These are phyloP conservation scores for Malania oleifera DNA, from an alignment of 164 flowering plant species.

Conservation along the genomic window DNA sequence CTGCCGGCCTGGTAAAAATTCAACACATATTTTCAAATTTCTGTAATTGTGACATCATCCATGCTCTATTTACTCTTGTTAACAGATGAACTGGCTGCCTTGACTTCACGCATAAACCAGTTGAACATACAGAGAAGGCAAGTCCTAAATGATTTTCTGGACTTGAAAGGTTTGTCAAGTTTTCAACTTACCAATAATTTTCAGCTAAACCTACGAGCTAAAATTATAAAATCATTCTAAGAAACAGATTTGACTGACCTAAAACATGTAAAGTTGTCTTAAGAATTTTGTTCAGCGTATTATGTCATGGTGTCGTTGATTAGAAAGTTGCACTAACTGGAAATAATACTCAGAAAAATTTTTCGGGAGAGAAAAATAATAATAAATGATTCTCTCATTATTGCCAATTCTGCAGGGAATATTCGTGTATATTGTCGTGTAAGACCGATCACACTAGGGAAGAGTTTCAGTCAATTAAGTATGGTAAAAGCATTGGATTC, in stretches of 20 bases:
- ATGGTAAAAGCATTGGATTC: slow-evolving; percentile 36
- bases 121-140: slow-evolving; percentile 38
- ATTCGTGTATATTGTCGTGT: slow-evolving; percentile 61
- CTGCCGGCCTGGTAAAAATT: neutral
- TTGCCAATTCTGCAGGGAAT: slow-evolving; percentile 35
- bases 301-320: no score
- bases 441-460: slow-evolving; percentile 34
- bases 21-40: neutral
- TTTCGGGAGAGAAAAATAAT: neutral
- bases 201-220: neutral
- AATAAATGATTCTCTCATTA: neutral
- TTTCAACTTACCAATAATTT: neutral
- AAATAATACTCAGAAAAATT: no score
- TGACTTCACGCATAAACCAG: slow-evolving; percentile 22
- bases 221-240: neutral
- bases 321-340: no score
- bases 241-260: no score
- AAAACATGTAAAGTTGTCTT: no score
- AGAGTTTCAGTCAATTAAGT: slow-evolving; percentile 18
- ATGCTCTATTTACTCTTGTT: neutral
- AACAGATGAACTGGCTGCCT: slow-evolving; percentile 37
- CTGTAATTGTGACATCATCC: neutral
- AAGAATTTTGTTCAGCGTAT: no score
- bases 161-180: slow-evolving; percentile 44
- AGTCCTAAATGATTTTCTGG: slow-evolving; percentile 41